These are phyloP conservation scores for Quercus alba DNA, from an alignment of 306 rosid species.

Conservation along the genomic window DNA sequence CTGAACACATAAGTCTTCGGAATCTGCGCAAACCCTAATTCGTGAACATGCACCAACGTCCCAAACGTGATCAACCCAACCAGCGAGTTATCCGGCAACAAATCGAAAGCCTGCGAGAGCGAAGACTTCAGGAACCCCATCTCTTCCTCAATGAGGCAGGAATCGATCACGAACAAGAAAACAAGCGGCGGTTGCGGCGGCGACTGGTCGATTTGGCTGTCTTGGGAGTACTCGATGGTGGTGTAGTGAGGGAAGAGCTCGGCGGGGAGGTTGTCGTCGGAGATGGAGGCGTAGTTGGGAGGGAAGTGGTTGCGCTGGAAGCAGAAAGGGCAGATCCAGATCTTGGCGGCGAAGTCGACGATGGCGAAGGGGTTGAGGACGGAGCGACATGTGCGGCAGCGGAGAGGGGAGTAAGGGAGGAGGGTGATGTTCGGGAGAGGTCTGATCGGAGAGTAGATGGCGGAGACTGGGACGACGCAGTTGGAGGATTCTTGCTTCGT, in stretches of 20 bases:
- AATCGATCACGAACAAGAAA: constrained; percentile 79
- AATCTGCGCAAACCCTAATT: constrained; percentile 68
- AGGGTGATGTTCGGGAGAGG: constrained; percentile 64
- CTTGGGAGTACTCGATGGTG: constrained; percentile 70
- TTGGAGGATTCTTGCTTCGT: constrained; percentile 65
- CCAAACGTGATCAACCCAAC: constrained; percentile 87
- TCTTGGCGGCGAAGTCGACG: constrained; percentile 92
- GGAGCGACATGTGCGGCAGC: constrained; percentile 93
- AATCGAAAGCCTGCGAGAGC: constrained; percentile 68
- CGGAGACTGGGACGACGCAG: constrained; percentile 81
- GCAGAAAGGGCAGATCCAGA: constrained; percentile 98
- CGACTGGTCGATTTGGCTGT: neutral
- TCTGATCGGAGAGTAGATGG: constrained; percentile 78
- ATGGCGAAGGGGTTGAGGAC: constrained; percentile 88
- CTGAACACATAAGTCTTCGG: constrained; percentile 78
- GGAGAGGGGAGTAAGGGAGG: constrained; percentile 76
- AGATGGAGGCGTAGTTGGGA: constrained; percentile 72
- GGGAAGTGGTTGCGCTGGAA: constrained; percentile 94
- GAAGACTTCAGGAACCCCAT: constrained; percentile 66
- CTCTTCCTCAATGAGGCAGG: constrained; percentile 84
- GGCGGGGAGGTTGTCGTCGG: constrained; percentile 88
- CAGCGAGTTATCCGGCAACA: constrained; percentile 80
- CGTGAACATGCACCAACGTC: constrained; percentile 77
- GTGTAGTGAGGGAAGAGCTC: constrained; percentile 94
- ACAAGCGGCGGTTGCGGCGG: constrained; percentile 46